Evolutionary conservation across 257 asterid species (phyloP), one percentile per base, ranked within the genome.

Genomic region (Paraleonurus japonicus): DNA sequence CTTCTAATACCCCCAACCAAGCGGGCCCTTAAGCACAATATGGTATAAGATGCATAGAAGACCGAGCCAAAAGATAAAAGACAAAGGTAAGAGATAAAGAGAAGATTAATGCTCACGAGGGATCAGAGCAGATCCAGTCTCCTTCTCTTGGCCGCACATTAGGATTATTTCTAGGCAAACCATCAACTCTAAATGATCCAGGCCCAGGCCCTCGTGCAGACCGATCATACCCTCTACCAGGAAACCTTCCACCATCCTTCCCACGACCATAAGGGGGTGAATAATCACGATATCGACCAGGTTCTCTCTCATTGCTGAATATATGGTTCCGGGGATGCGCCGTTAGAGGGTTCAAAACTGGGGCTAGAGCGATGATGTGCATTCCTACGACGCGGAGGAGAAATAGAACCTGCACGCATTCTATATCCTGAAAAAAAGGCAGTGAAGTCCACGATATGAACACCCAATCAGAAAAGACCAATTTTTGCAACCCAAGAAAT

Each of bases 101-200:
- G 37, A 62, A 57, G 54, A 61, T 32, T 5, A 62, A 43, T 8
- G 82, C 98, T 79, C 84, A 92, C 96, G 69, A 55, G 63, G 96
- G 96, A 74, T 93, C 95, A 4, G 92, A 65, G 87, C 98, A 93
- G 67, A 86, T 63, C 98, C 98, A 90, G 71, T 93, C 98, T 61
- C 98, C 97, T 51, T 90, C 97, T 77, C 97, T 87, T 6, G 96
- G 97, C 19, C 77, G 92, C 39, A 93, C 97, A 78, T 90, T 90
- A 55, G 98, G 97, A 75, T 88, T 90, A 75, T 89, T 86, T 77
- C 94, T 80, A 67, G 88, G 81, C 70, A 72, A 64, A 79, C 83
- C 87, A 60, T 87, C 94, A 30, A 71, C 80, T 78, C 89, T 82
- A 47, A 81, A 69, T 65, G 90, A 78, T 60, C 90, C 88, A 67